These are phyloP conservation scores for Telfairia occidentalis DNA, from an alignment of 331 rosid species.

Conservation along the genomic window DNA sequence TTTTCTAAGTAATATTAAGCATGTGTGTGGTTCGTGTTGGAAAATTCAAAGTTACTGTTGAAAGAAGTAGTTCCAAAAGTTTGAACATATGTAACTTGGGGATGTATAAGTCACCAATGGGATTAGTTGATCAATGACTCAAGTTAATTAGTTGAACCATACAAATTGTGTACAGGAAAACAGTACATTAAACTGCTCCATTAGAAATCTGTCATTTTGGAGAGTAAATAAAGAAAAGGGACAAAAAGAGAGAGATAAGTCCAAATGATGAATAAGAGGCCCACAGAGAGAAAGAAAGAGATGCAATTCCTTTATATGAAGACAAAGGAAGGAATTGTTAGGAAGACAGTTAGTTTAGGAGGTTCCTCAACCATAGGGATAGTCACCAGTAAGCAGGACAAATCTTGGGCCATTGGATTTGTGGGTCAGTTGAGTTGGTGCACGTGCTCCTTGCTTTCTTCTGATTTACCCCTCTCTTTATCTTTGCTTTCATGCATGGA, in stretches of 20 bases:
- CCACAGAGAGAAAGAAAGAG: conserved; percentile 15
- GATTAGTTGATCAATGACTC: neutral
- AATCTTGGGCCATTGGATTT: conserved; percentile 42
- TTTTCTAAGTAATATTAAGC: too few relatives aligned
- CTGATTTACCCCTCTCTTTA: conserved; percentile 15
- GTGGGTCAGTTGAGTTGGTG: conserved; percentile 34
- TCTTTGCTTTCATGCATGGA: conserved; percentile 87
- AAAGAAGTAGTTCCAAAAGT: neutral
- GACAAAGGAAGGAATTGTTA: conserved; percentile 78
- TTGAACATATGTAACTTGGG: neutral
- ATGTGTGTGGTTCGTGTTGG: too few relatives aligned
- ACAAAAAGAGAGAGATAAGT: conserved; percentile 18
- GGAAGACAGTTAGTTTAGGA: conserved; percentile 35
- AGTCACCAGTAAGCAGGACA: conserved; percentile 25
- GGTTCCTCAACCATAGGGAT: conserved; percentile 24
- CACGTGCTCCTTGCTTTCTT: conserved; percentile 54
- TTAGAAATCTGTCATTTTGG: conserved; percentile 20
- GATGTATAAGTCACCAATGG: neutral
- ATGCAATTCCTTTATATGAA: conserved; percentile 32
- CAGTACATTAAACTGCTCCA: conserved; percentile 21
- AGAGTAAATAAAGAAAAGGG: conserved; percentile 3
- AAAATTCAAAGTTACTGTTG: neutral
- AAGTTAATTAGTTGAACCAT: neutral
- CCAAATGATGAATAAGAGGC: conserved; percentile 49
- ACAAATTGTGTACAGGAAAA: neutral